Percentiles rank a stretch among this genome's conserved stretches.
phyloP scores from a whole-genome alignment of 108 stramenopile species.

The Nitzschia inconspicua region DNA sequence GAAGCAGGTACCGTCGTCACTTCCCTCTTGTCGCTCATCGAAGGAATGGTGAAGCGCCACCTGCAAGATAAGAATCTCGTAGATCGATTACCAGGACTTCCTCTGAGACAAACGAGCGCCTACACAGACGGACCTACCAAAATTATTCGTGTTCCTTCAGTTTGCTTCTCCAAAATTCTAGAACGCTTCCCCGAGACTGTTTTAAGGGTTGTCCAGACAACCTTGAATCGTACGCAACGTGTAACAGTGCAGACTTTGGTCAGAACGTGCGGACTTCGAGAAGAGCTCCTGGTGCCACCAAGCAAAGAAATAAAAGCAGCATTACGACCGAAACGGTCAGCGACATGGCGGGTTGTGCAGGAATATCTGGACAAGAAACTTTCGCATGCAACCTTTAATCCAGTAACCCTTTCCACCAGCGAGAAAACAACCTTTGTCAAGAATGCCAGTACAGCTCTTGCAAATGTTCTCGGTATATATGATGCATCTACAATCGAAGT shows the following conservation, averaged over 20 bases:
- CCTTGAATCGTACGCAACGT: constrained; percentile 41
- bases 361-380: not conserved
- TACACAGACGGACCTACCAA: constrained; percentile 25
- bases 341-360: not conserved
- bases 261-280: constrained; percentile 33
- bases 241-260: constrained; percentile 49
- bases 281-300: constrained; percentile 22
- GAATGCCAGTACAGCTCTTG: not conserved
- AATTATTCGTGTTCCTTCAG: constrained; percentile 33
- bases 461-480: not conserved
- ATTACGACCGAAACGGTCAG: not conserved
- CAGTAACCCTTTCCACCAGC: not conserved
- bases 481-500: constrained; percentile 1
- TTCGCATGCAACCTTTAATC: no score
- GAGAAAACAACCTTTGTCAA: not conserved
- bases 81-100: constrained; percentile 1
- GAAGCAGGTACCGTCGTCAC: constrained; percentile 43
- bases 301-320: not conserved
- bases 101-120: constrained; percentile 21
- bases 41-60: constrained; percentile 30
- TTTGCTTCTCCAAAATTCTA: constrained; percentile 31
- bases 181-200: constrained; percentile 38
- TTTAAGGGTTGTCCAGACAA: constrained; percentile 37
- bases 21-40: constrained; percentile 33
- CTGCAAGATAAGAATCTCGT: not conserved